Evolutionary conservation across 768 basidiomycete species (phyloP), one percentile per base, ranked within the genome.

Genomic region (Sarcodon sp.): DNA sequence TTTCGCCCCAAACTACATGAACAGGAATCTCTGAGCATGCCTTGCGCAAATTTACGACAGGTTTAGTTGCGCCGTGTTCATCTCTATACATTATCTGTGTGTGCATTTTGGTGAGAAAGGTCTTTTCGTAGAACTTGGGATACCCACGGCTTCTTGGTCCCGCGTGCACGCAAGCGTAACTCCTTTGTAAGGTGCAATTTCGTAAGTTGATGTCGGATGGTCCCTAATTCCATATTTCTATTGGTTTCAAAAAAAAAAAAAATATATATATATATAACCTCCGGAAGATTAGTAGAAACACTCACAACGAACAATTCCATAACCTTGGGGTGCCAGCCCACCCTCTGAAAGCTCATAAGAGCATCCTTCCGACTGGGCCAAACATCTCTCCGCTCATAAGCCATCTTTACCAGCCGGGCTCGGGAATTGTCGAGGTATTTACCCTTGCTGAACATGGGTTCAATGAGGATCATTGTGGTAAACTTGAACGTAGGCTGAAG

Each of bases 61-160:
- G 77, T 50, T 69, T 71, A 10, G 66, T 68, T 2, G 75, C 64
- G 2, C 80, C 81, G 4, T 75, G 70, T 21, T 61, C 59, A 48
- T 83, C 81, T 36, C 66, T 59, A 54, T 83, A 83, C 80, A 83
- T 83, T 1, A 70, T 72, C 80, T 81, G 21, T 33, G 34, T 47
- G 13, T 43, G 35, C 13, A 6, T 44, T 49, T 38, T 49, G 33
- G 39, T 15, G 13, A 39, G 21, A 27, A 27, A 27, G 21, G 21
- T 27, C 21, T 27, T 27, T 27, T 27, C 21, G 4, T 27, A 27
- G 21, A 4, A 27, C 21, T 27, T 12, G 7, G 32, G 11, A 9
- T 13, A 63, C 74, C 49, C 53, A 81, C 80, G 44, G 67, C 70
- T 64, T 85, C 82, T 57, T 84, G 77, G 38, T 79, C 69, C 16